Percentiles rank a stretch among this genome's conserved stretches.
phyloP scores from a whole-genome alignment of 441 rosid genomes.

The Theobroma grandiflorum region DNA sequence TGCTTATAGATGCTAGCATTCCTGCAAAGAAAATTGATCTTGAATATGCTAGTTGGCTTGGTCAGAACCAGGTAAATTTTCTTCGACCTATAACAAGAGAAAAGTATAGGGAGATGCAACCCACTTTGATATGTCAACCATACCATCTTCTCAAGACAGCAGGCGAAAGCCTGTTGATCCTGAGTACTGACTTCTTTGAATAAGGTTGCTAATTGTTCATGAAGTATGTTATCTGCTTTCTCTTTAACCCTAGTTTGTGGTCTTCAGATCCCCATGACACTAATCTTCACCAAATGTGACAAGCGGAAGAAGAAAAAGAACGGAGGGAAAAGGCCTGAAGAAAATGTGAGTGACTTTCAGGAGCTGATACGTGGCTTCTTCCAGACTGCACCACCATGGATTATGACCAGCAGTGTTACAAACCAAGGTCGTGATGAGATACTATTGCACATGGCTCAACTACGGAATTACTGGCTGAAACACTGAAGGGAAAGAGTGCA shows the following conservation, averaged over 20 bases:
- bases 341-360: constrained; percentile 76
- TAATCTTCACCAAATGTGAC: constrained; percentile 93
- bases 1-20: constrained; percentile 93
- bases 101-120: not conserved
- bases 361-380: constrained; percentile 81
- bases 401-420: constrained; percentile 95
- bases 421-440: constrained; percentile 97
- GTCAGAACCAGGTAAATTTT: constrained; percentile 78
- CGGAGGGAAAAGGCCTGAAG: constrained; percentile 88
- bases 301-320: constrained; percentile 93
- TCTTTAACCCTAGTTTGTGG: not conserved
- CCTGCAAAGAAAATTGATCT: constrained; percentile 88
- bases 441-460: constrained; percentile 91
- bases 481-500: constrained; percentile 33
- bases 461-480: constrained; percentile 93
- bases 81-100: not conserved
- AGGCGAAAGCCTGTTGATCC: constrained; percentile 12
- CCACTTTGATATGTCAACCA: not conserved
- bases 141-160: not conserved
- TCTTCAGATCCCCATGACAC: constrained; percentile 87
- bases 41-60: constrained; percentile 97
- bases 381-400: constrained; percentile 89
- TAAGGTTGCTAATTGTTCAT: not conserved
- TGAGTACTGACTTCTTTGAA: not conserved
- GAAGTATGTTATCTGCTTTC: not conserved